Evolutionary conservation across 2,329 filamentous ascomycete genomes (phyloP).

Genomic region (Ambrosiella cleistominuta): DNA sequence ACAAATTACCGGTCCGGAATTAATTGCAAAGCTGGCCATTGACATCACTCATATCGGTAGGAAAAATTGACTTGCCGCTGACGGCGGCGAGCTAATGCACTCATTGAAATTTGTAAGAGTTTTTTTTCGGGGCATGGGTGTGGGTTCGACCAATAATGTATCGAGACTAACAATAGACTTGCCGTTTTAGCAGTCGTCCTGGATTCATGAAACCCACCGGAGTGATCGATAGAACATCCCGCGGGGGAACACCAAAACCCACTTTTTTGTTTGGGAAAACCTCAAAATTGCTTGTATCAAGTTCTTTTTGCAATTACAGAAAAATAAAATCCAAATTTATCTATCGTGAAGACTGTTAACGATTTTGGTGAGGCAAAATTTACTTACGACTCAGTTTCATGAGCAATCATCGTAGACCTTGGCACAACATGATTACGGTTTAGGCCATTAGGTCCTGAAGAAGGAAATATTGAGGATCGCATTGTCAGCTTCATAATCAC

Average conservation of each 20-base stretch:
- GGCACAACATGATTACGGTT: too few species aligned
- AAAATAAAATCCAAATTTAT: background rate
- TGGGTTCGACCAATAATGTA: background rate
- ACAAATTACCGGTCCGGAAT: background rate
- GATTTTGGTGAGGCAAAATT: background rate
- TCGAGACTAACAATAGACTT: background rate
- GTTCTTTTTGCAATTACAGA: background rate
- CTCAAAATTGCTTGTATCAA: background rate
- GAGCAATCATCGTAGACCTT: too few species aligned
- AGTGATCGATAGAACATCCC: background rate
- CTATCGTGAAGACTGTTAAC: background rate
- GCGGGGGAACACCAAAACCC: background rate
- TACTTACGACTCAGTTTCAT: background rate
- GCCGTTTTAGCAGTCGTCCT: background rate
- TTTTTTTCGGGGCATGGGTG: background rate
- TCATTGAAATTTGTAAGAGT: background rate
- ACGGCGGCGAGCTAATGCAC: background rate
- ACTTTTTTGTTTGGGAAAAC: background rate
- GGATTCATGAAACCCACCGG: background rate
- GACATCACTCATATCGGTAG: background rate
- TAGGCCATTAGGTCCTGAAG: too few species aligned
- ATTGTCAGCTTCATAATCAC: too few species aligned
- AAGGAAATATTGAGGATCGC: too few species aligned
- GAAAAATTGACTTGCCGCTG: constrained; percentile 3
- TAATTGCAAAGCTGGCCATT: background rate